Base-by-base conservation (phyloP, 108 stramenopile genomes). In the Skeletonema grethae region DNA sequence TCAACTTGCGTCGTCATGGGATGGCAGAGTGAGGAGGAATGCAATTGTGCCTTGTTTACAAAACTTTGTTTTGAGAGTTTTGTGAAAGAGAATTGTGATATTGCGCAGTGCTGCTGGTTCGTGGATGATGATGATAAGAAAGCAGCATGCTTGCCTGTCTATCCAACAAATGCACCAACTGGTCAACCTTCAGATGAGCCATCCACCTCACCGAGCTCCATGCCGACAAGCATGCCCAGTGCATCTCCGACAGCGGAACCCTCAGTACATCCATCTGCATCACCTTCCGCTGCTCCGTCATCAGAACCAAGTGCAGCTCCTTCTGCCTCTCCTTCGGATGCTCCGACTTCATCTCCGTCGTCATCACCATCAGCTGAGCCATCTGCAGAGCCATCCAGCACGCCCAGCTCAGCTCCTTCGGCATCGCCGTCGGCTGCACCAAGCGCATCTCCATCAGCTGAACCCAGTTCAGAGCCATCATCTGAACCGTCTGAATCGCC, bases 51-150 rank as follows among this genome's bases (percentile, higher is more conserved):
- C 3, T 10, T 50, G 10, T 67, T 20, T 38, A 16, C 28, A 18
- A 25, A 16, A 10, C 41, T 67, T 8, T 67, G 66, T 34, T 50
- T 25, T 28, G 53, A 34, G 31, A 7, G 57, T 34, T 18, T 16
- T 55, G 22, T 34, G 0, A 5, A n/a, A 31, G n/a, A 67, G 4
- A 13, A 55, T 32, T 67, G 66, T 11, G 38, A 35, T 4, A 12
- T 56, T 67, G 28, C 55, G 15, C 22, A 38, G 7, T 63, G 62
- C 18, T 63, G 62, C 41, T 63, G 36, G 22, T 20, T 38, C 7
- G 18, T 22, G 34, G 6, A 38, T n/a, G 18, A 31, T 36, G 62
- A 63, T 63, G 36, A 39, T 4, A 38, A 38, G 18, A 63, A 20
- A 36, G 5, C 4, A 24, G 11, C 7, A 35, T 63, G 62, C 22